These are phyloP conservation scores for Antrodiella citrinella DNA, from an alignment of 768 basidiomycete genomes.

Conservation along the genomic window DNA sequence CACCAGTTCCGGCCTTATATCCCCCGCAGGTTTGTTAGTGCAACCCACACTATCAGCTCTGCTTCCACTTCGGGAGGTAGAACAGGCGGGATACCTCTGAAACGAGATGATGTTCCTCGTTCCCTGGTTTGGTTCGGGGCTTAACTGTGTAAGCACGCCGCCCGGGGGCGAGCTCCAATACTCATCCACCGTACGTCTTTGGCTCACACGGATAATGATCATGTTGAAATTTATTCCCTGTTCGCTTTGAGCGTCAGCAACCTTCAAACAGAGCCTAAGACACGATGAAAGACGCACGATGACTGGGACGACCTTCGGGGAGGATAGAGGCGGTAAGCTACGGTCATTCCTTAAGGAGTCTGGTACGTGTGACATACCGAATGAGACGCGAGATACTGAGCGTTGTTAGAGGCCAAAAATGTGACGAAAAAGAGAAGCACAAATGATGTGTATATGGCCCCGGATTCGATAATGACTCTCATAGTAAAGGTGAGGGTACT, in stretches of 20 bases:
- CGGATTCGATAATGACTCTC: slow-evolving; percentile 10
- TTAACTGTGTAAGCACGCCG: no score
- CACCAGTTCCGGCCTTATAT: no score
- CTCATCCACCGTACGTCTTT: slow-evolving; percentile 4
- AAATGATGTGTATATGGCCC: slow-evolving; percentile 7
- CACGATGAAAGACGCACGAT: slow-evolving; percentile 6
- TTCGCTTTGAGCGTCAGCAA: neutral
- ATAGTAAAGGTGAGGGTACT: slow-evolving; percentile 3
- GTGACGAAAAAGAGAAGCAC: slow-evolving; percentile 11
- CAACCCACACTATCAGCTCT: no score
- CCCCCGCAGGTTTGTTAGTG: no score
- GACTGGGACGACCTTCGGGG: slow-evolving; percentile 3
- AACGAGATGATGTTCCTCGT: no score
- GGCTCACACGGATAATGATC: slow-evolving; percentile 9
- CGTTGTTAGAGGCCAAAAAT: slow-evolving; percentile 6
- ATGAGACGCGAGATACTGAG: slow-evolving; percentile 9
- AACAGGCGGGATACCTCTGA: no score
- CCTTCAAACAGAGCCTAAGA: neutral
- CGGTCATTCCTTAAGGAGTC: neutral
- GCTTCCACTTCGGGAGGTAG: no score
- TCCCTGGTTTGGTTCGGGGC: no score
- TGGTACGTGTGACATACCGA: neutral
- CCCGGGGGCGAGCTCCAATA: slow-evolving; percentile 67
- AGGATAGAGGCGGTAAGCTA: neutral
- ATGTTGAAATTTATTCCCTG: slow-evolving; percentile 11